Evolutionary conservation across 345 rosid genomes (phyloP), one percentile per base, ranked within the genome.

Genomic region (Syzygium aqueum): DNA sequence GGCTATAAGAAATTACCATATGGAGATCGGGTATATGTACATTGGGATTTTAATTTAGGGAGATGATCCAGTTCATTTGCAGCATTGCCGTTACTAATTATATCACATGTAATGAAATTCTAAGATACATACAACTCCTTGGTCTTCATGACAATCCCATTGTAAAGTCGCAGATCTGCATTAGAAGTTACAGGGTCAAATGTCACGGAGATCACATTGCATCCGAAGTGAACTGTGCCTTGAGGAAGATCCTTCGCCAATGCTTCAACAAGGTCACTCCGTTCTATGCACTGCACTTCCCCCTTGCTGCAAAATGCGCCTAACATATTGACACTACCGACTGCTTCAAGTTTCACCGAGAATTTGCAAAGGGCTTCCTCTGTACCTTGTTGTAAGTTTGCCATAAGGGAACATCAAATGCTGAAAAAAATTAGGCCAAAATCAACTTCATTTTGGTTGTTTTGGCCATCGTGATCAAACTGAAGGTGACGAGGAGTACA

Each of bases 101-200:
- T 67, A 17, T 11, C 33, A 7, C 23, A 19, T 0, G 2, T 40
- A 17, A 67, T 33, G 80, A 67, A 17, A 10, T 30, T 17, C 23
- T 43, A 5, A 17, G 80, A 33, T 33, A 17, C 9, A 37, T 33
- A 67, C 1, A 12, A 13, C 33, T 87, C 95, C 93, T 91, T 93
- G 61, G 96, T 92, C 88, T 87, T 91, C 37, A 94, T 89, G 28
- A 59, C 21, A 37, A n/a, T 87, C 13, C 95, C 92, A 51, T 92
- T 85, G 7, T 28, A 53, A 19, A 93, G 86, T 28, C 90, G 85
- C 53, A 95, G 87, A 21, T 89, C 19, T 0, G 92, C 90, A 87
- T 61, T 86, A 17, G 91, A 85, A 59, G 90, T 92, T 11, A 86
- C 8, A 17, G 91, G 88, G 19, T 93, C 93, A 7, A 88, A 84